A percentile compares a stretch with the other conserved stretches of the same genome.
Conservation (phyloP, 2,329 filamentous ascomycete species). For the Fusarium sp. region DNA sequence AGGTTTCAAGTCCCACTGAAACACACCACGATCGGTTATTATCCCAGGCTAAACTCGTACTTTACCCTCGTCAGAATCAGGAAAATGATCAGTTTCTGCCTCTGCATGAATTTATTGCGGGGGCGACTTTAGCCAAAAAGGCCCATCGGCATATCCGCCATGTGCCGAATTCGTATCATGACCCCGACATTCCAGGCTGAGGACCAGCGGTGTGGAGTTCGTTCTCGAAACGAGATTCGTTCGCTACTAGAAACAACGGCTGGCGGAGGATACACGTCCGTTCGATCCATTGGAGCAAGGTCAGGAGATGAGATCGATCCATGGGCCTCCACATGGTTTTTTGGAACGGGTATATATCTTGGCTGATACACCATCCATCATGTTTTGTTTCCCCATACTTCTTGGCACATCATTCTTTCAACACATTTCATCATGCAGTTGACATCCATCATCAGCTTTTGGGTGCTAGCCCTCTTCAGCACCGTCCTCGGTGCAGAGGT, state of each 20-base stretch:
- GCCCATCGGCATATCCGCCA: not conserved
- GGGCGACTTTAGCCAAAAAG: not conserved
- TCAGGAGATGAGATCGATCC: not conserved
- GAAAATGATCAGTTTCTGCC: not conserved
- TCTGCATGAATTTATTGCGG: not conserved
- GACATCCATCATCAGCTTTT: slow-evolving; percentile 13
- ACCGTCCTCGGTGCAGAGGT: not conserved
- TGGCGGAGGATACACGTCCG: slow-evolving; percentile 21
- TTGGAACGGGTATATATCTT: not conserved
- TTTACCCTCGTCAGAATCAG: not conserved
- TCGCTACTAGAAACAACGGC: not conserved
- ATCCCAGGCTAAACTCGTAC: not conserved
- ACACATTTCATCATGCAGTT: not conserved
- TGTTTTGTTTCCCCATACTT: not conserved
- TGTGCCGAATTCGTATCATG: not conserved
- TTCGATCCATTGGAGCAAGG: slow-evolving; percentile 1
- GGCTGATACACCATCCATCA: not conserved
- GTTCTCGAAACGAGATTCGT: not conserved
- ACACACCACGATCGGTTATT: slow-evolving; percentile 7
- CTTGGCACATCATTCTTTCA: slow-evolving; percentile 4
- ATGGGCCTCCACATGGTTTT: not conserved
- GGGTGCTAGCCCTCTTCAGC: slow-evolving; percentile 11
- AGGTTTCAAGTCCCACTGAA: slow-evolving; percentile 19
- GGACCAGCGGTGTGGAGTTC: not conserved
- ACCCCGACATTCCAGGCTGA: not conserved